Evolutionary conservation across 1,139 yeast genomes (phyloP), one percentile per base, ranked within the genome.

Genomic region (Insectozyma bohioensis): DNA sequence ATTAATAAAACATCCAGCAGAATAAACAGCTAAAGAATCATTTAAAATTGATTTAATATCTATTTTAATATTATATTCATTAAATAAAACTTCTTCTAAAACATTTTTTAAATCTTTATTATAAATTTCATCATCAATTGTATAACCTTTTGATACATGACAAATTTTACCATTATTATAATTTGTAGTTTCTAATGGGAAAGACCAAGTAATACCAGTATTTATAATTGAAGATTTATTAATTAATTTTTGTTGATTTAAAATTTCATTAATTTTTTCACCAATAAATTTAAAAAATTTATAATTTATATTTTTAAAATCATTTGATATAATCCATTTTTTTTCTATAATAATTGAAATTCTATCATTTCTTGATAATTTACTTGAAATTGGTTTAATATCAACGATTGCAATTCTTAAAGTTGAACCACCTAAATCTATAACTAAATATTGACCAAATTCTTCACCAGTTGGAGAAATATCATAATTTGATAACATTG

Each of bases 371-470:
- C 41, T 30, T 5, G 33, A 21, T 12, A n/a, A 20, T 7, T 18
- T 9, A 6, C 24, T 15, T 4, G 14, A 16, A 7, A 49, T 47
- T 4, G 51, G 41, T 6, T 49, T 56, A 24, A 68, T 64, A 23
- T 57, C 51, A n/a, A 75, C 58, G n/a, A 70, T 61, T 2, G 76
- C 67, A 4, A 72, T 58, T 28, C 79, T 56, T 27, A 75, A 54
- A 2, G 80, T 75, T 5, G 77, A 67, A 1, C 82, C 82, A 6
- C 82, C 82, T 35, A 76, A 52, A 45, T 76, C 82, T 18, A 76
- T 59, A 21, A 67, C 73, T 41, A 75, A 54, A 40, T 46, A 70
- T 24, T 57, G 56, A 3, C 80, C 80, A 19, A 30, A 33, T 43
- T 72, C 76, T 3, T 52, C 32, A 3, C 75, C 75, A 1, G 65